Conservation (phyloP, 164 flowering plant genomes). For the Aristolochia californica region DNA sequence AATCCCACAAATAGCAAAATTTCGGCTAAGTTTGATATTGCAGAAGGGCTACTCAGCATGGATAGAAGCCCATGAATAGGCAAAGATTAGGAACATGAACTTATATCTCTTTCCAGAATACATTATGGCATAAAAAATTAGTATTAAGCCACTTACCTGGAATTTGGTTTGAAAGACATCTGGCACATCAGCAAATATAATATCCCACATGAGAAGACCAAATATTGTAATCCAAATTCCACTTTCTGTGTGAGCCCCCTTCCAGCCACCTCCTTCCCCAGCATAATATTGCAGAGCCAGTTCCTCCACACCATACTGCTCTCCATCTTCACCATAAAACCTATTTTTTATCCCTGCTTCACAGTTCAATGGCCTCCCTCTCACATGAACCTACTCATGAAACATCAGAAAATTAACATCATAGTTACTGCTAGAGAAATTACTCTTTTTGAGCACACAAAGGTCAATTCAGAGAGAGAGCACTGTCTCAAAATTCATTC, state of each 20-base stretch:
- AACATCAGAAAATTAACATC: constrained; percentile 1
- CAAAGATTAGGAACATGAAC: no score
- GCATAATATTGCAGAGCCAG: constrained; percentile 87
- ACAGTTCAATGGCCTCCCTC: constrained; percentile 79
- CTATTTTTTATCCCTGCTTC: constrained; percentile 61
- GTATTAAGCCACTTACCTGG: constrained; percentile 39
- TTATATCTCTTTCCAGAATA: no score
- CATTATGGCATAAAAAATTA: no score
- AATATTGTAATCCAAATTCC: constrained; percentile 94
- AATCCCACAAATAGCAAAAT: no score
- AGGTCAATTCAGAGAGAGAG: no score
- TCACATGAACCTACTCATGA: constrained; percentile 46
- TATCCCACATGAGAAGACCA: constrained; percentile 91
- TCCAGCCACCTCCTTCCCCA: constrained; percentile 85
- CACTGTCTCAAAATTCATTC: no score
- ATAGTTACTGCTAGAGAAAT: background rate
- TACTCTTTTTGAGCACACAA: background rate
- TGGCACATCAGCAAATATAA: constrained; percentile 71
- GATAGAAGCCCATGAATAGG: no score
- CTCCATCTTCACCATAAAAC: constrained; percentile 85
- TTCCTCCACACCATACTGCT: constrained; percentile 86
- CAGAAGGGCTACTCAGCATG: no score
- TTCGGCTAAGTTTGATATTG: no score
- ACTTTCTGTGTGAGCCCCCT: constrained; percentile 81
- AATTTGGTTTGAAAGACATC: constrained; percentile 73